phyloP scores from a whole-genome alignment of 148 eudicot species.

The Rhododendron henanense region DNA sequence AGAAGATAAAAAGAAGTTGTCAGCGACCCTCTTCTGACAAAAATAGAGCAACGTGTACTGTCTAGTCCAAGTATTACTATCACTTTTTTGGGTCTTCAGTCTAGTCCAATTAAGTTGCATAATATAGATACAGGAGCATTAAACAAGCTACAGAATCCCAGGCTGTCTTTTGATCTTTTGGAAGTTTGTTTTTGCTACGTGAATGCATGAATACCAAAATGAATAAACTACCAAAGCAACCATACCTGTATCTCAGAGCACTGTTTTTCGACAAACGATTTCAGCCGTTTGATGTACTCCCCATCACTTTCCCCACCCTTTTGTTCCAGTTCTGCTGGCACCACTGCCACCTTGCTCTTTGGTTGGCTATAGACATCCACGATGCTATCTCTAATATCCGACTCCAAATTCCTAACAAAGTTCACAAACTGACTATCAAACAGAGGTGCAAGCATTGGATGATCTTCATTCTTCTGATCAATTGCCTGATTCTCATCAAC shows the following conservation, averaged over 20 bases:
- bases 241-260: constrained; percentile 90
- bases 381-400: constrained; percentile 66
- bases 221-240: background rate
- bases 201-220: background rate
- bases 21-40: background rate
- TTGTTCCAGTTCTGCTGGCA: constrained; percentile 86
- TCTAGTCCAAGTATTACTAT: background rate
- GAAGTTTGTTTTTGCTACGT: no score
- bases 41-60: background rate
- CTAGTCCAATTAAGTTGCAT: background rate
- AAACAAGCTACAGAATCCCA: background rate
- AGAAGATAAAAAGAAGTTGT: background rate
- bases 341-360: constrained; percentile 77
- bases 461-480: constrained; percentile 54
- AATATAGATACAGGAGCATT: background rate
- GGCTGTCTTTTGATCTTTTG: background rate
- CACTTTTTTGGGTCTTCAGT: background rate
- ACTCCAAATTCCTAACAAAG: constrained; percentile 59
- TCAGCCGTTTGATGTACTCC: constrained; percentile 71
- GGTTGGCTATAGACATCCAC: constrained; percentile 80
- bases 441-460: constrained; percentile 65
- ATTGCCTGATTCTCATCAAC: constrained; percentile 40
- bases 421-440: constrained; percentile 64
- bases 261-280: constrained; percentile 79
- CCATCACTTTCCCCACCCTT: constrained; percentile 66